Conservation (phyloP, 768 basidiomycete genomes). For the Podaxis rugospora region DNA sequence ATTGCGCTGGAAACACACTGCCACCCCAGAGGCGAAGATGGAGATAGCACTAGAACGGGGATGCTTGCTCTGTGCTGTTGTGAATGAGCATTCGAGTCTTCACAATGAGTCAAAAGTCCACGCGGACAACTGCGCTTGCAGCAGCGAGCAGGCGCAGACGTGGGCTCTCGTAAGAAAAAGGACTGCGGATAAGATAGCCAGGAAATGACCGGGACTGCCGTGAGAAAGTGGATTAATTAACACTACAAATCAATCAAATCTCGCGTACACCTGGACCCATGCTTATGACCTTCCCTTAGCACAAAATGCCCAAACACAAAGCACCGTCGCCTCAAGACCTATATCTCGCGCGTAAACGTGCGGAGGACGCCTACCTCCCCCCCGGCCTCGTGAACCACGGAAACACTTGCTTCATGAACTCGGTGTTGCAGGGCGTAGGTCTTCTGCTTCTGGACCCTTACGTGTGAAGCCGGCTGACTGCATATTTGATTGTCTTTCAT, state of each 20-base stretch:
- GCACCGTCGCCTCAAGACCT: constrained; percentile 58
- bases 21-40: background rate
- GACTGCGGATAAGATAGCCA: background rate
- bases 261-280: background rate
- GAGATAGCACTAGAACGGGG: background rate
- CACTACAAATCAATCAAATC: background rate
- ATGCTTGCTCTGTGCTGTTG: background rate
- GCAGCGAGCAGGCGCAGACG: background rate
- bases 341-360: constrained; percentile 50
- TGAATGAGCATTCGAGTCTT: background rate
- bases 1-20: background rate
- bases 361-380: constrained; percentile 66
- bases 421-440: constrained; percentile 83
- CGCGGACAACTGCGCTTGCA: background rate
- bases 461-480: background rate
- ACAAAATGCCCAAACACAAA: constrained; percentile 50
- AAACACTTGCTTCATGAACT: constrained; percentile 96
- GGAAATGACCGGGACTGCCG: background rate
- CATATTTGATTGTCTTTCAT: background rate
- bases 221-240: background rate
- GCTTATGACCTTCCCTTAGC: background rate
- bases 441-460: background rate
- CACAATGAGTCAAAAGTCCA: background rate
- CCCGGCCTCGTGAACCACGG: constrained; percentile 49
- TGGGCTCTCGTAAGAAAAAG: background rate